A percentile compares a stretch with the other conserved stretches of the same genome.
These are phyloP conservation scores for Triticum aestivum DNA, from an alignment of 176 grass and related monocot genomes.

Conservation along the genomic window IWGSC_CS_RefSeq_v2.1 NC_057801.1:268431952-268432451, in stretches of 20 bases:
- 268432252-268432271: slow-evolving; percentile 36
- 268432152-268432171: slow-evolving; percentile 29
- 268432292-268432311: slow-evolving; percentile 23
- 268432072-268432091: not conserved
- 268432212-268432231: not conserved
- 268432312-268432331: slow-evolving; percentile 50
- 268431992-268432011: not conserved
- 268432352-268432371: slow-evolving; percentile 15
- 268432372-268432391: slow-evolving; percentile 13
- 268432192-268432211: no score
- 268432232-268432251: slow-evolving; percentile 25
- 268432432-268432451: slow-evolving; percentile 48
- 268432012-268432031: not conserved
- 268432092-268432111: not conserved
- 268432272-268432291: slow-evolving; percentile 46
- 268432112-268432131: not conserved
- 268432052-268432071: slow-evolving; percentile 8
- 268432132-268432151: slow-evolving; percentile 17
- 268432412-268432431: slow-evolving; percentile 24
- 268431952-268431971: slow-evolving; percentile 47
- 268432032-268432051: slow-evolving; percentile 16
- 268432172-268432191: not conserved
- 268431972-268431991: slow-evolving; percentile 49
- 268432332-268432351: not conserved
- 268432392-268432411: slow-evolving; percentile 48